Evolutionary conservation across 176 grass and related monocot genomes (phyloP).

Genomic region (Poa annua): DNA sequence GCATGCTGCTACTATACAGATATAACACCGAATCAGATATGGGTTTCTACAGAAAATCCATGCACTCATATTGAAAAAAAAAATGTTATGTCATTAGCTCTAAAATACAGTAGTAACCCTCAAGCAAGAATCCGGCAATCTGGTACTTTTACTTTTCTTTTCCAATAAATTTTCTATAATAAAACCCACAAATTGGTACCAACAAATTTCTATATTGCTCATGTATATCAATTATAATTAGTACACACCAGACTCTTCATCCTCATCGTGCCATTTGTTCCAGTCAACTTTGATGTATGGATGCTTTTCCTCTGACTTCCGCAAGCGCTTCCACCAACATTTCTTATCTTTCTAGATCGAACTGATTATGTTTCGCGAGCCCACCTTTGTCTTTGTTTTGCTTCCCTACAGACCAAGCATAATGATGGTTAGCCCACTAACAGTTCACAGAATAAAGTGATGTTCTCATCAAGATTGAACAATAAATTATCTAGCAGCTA

Average conservation of each 20-base stretch:
- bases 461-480: background rate
- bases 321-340: conserved; percentile 86
- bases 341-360: conserved; percentile 90
- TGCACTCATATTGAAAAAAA: too few species aligned
- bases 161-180: background rate
- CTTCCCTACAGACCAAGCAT: conserved; percentile 51
- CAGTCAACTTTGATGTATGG: conserved; percentile 98
- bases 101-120: too few species aligned
- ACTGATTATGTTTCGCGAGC: conserved; percentile 82
- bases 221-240: conserved; percentile 19
- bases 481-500: conserved; percentile 6
- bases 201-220: background rate
- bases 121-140: too few species aligned
- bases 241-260: conserved; percentile 83
- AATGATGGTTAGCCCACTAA: conserved; percentile 7
- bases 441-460: conserved; percentile 16
- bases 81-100: too few species aligned
- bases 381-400: conserved; percentile 83
- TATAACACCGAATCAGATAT: too few species aligned
- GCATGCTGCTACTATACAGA: too few species aligned
- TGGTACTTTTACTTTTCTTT: conserved; percentile 19
- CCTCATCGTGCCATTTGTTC: conserved; percentile 98
- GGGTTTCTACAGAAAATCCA: too few species aligned
- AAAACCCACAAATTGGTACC: background rate
- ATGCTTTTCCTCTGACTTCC: conserved; percentile 90